phyloP scores from a whole-genome alignment of 1,139 yeast species.

The Protomyces inundatus region DNA sequence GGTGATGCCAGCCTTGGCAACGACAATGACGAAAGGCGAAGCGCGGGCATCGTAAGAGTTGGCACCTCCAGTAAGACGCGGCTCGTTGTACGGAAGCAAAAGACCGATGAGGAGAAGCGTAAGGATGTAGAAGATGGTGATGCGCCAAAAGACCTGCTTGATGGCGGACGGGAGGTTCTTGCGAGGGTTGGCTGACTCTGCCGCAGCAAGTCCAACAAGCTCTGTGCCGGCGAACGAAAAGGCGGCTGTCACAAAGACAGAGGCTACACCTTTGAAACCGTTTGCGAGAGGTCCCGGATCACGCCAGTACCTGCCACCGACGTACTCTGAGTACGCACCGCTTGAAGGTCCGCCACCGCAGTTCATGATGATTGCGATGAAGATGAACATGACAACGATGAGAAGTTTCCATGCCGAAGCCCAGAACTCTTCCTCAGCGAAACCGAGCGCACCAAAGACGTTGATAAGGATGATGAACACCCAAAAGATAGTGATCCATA shows the following conservation, averaged over 20 bases:
- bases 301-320: constrained; percentile 60
- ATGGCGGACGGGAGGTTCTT: constrained; percentile 62
- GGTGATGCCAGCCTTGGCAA: constrained; percentile 51
- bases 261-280: constrained; percentile 75
- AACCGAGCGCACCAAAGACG: constrained; percentile 65
- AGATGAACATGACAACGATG: constrained; percentile 61
- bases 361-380: constrained; percentile 56
- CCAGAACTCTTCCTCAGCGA: constrained; percentile 67
- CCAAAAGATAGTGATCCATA: constrained; percentile 63
- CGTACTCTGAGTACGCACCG: constrained; percentile 45
- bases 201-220: constrained; percentile 76
- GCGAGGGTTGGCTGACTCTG: constrained; percentile 74
- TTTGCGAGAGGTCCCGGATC: constrained; percentile 51
- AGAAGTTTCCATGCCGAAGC: constrained; percentile 56
- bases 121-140: constrained; percentile 57
- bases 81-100: constrained; percentile 61
- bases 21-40: constrained; percentile 71
- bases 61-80: constrained; percentile 44
- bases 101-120: constrained; percentile 46
- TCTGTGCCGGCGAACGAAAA: constrained; percentile 84
- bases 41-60: constrained; percentile 51
- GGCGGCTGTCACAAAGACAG: constrained; percentile 82
- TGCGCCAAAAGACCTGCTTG: constrained; percentile 70
- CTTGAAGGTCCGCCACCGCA: constrained; percentile 61
- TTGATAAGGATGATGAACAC: constrained; percentile 53